A percentile compares a stretch with the other conserved stretches of the same genome.
Conservation (phyloP, 2,329 filamentous ascomycete genomes). For the Pyrenophora graminea region DNA sequence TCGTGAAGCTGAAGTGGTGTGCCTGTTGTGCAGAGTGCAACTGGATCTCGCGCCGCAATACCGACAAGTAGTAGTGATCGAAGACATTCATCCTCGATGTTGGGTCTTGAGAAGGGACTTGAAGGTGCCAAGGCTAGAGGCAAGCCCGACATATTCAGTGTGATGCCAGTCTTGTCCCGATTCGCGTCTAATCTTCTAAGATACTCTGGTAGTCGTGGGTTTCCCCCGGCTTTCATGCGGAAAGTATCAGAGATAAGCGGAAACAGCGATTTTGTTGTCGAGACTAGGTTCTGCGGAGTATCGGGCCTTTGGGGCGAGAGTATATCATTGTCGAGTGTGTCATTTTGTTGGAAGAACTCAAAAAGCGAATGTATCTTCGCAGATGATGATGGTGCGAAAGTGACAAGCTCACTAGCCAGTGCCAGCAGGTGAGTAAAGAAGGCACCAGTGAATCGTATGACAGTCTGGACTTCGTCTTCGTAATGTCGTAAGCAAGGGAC, state of each 20-base stretch:
- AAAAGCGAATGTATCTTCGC: conserved; percentile 28
- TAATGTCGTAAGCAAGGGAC: conserved; percentile 40
- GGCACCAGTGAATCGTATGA: conserved; percentile 48
- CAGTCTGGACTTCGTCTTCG: conserved; percentile 26
- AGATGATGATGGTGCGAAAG: conserved; percentile 15
- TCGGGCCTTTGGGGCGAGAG: conserved; percentile 22
- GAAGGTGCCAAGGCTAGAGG: conserved; percentile 44
- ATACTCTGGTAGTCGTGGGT: conserved; percentile 47
- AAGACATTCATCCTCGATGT: conserved; percentile 48
- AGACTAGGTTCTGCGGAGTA: conserved; percentile 13
- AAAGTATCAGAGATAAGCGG: conserved; percentile 45
- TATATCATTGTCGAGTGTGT: conserved; percentile 3
- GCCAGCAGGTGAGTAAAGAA: conserved; percentile 49
- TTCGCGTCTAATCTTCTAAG: conserved; percentile 49
- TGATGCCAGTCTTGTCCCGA: conserved; percentile 51
- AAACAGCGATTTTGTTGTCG: conserved; percentile 15
- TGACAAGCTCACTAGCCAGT: conserved; percentile 35
- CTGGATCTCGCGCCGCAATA: conserved; percentile 48
- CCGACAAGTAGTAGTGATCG: conserved; percentile 48
- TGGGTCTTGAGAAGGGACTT: conserved; percentile 34
- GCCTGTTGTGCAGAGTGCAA: conserved; percentile 47
- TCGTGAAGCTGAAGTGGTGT: conserved; percentile 39
- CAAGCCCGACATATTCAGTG: conserved; percentile 47
- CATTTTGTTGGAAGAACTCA: conserved; percentile 21
- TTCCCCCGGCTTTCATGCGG: conserved; percentile 49